Base-by-base conservation (phyloP, 768 basidiomycete genomes). In the Trametes coccinea region DNA sequence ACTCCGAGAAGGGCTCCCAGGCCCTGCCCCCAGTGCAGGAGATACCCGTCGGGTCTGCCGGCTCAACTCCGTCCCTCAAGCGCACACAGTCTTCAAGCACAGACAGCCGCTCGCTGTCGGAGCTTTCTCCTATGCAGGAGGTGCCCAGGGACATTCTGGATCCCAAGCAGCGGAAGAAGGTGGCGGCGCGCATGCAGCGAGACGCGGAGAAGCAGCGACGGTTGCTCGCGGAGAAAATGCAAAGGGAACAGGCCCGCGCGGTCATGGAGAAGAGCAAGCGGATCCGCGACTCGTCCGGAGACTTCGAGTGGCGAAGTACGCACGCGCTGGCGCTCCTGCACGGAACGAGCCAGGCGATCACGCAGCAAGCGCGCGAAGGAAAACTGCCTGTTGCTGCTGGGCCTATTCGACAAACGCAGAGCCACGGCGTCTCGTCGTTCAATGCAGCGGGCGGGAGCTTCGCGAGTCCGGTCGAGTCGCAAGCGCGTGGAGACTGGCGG, bases 231-330 rank as follows among this genome's bases (percentile, higher is more conserved):
- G 85, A 88, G 72, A 86, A 85, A 68, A 86, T 79, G 70, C 86
- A 92, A 63, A 85, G 87, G 67, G 95, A 97, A 69, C 90, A 94
- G 74, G 92, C 94, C 16, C 85, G 94, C 56, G 93, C 92, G 46
- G 94, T 96, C 74, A 90, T 95, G 87, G 84, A 88, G 69, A 96
- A 95, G 78, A 89, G 92, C 65, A 87, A 84, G 61, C 85, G 88
- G 66, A 81, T 93, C 74, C 78, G 90, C 68, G 84, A 84, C 70
- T 66, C 80, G 71, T 16, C 74, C 78, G 33, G 74, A 72, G 47
- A 78, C 75, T 59, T 64, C 59, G 62, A 64, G 54, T 64, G 62
- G 62, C 62, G 66, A 40, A 66, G 62, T 50, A 59, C 46, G 11
- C 54, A 61, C 40, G 53, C 59, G 47, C 14, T 67, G 40, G 57